Evolutionary conservation across 768 basidiomycete genomes (phyloP), one percentile per base, ranked within the genome.

Genomic region (Podaxis sp.): DNA sequence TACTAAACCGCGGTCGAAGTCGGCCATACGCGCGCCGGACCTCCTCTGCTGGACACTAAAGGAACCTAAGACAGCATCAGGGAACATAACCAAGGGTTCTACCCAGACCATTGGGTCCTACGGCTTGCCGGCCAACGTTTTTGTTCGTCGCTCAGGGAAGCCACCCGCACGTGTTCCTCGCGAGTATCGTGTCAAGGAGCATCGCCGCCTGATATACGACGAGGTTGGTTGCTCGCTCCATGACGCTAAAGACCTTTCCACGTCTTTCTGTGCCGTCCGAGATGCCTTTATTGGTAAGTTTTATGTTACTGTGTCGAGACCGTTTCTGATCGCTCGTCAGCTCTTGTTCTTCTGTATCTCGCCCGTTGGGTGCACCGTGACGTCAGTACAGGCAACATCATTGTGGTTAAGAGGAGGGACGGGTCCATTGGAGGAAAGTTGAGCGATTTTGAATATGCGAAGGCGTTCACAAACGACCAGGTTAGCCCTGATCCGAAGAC

Each of bases 221-320:
- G 4, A 46, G 12, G 43, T 49, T 49, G 61, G 61, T 17, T 15
- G 22, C 40, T 55, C 64, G 43, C 55, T 56, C 27, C 43, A 77
- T 65, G 73, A 77, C 57, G 74, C 73, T 8, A 65, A 72, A 13
- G 73, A 75, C 56, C 17, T 25, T 4, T 37, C 17, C 17, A 36
- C 50, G n/a, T 33, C 43, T 19, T 17, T 55, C 49, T 19, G 29
- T 27, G 17, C 22, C 29, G 25, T 40, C 5, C 59, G 49, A 37
- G 55, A 22, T 5, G 29, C 57, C 25, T 41, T n/a, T 43, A 8
- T 60, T 46, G 52, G 50, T 54, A 40, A 27, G 29, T 54, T 51
- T 27, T 56, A 6, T 12, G 9, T 13, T 41, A n/a, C 12, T 41
- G 17, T 5, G 4, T 6, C 17, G 40, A 13, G 40, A 3, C 13